Percentiles rank a stretch among this genome's conserved stretches.
These are phyloP conservation scores for Apiospora koreana DNA, from an alignment of 2,329 filamentous ascomycete genomes.

Conservation along the genomic window DNA sequence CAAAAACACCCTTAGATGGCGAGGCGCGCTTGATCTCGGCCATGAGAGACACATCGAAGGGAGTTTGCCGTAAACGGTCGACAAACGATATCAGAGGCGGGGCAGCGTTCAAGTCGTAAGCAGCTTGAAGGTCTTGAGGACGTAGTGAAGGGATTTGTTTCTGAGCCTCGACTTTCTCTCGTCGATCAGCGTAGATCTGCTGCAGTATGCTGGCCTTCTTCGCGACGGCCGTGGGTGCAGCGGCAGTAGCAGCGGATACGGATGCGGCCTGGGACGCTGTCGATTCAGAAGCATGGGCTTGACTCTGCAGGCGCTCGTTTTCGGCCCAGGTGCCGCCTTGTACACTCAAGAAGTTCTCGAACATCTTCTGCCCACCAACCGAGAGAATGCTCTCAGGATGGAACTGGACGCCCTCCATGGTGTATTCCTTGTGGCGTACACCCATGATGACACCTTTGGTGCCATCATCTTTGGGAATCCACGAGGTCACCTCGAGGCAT, in stretches of 20 bases:
- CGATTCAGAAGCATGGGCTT: conserved; percentile 21
- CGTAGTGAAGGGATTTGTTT: conserved; percentile 84
- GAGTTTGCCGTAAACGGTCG: conserved; percentile 75
- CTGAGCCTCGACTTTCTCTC: conserved; percentile 73
- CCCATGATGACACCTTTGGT: conserved; percentile 93
- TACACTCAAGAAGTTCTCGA: conserved; percentile 88
- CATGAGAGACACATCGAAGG: conserved; percentile 89
- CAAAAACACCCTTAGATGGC: conserved; percentile 93
- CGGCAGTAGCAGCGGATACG: too few species aligned
- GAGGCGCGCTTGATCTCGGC: conserved; percentile 97
- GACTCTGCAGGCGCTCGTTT: conserved; percentile 61
- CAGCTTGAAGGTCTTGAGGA: conserved; percentile 78
- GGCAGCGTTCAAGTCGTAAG: conserved; percentile 81
- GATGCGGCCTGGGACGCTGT: conserved; percentile 27
- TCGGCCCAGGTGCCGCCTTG: conserved; percentile 90
- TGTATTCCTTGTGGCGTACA: conserved; percentile 86
- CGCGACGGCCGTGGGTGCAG: conserved; percentile 28
- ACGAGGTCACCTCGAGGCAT: conserved; percentile 86
- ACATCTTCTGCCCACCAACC: conserved; percentile 82
- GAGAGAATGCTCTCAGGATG: conserved; percentile 97
- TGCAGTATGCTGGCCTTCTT: conserved; percentile 81
- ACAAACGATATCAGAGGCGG: conserved; percentile 83
- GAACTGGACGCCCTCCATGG: conserved; percentile 96
- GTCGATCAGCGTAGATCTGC: conserved; percentile 84
- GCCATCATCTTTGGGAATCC: conserved; percentile 76